Percentiles rank a stretch among this genome's conserved stretches.
phyloP scores from a whole-genome alignment of 1,139 yeast species.

The Hansenula lynferdii region DNA sequence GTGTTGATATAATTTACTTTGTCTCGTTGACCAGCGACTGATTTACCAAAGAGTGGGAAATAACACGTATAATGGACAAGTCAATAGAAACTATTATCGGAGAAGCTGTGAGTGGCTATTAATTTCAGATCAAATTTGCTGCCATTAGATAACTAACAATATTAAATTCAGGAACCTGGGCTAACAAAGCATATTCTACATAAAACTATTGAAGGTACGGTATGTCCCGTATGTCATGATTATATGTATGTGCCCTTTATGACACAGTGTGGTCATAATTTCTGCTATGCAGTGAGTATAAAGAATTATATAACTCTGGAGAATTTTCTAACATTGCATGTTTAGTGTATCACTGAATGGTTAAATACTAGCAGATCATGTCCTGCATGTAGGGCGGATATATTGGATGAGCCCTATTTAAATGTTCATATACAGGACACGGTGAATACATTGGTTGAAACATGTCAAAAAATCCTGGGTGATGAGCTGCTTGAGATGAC shows the following conservation, averaged over 20 bases:
- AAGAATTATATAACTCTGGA: slow-evolving; percentile 35
- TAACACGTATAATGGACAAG: background rate
- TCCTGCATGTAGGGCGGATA: slow-evolving; percentile 48
- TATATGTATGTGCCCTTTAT: slow-evolving; percentile 31
- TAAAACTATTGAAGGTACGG: slow-evolving; percentile 13
- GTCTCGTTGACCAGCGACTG: too few species aligned
- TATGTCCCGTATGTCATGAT: slow-evolving; percentile 30
- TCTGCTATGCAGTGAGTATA: slow-evolving; percentile 25
- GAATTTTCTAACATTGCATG: slow-evolving; percentile 1
- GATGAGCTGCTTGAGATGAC: slow-evolving; percentile 22
- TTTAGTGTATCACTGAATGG: slow-evolving; percentile 47
- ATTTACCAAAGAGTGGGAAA: background rate
- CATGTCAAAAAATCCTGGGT: slow-evolving; percentile 28
- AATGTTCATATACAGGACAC: slow-evolving; percentile 33
- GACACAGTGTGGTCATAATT: slow-evolving; percentile 32
- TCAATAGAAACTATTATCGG: background rate
- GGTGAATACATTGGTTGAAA: slow-evolving; percentile 16
- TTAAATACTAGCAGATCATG: slow-evolving; percentile 44
- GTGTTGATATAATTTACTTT: too few species aligned
- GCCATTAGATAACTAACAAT: background rate
- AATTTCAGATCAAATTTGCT: background rate
- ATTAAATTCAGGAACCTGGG: slow-evolving; percentile 10
- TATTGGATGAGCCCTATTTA: slow-evolving; percentile 39
- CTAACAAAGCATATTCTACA: slow-evolving; percentile 9
- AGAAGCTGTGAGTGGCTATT: background rate